These are phyloP conservation scores for Cystoderma amianthinum DNA, from an alignment of 768 basidiomycete genomes.

Conservation along the genomic window DNA sequence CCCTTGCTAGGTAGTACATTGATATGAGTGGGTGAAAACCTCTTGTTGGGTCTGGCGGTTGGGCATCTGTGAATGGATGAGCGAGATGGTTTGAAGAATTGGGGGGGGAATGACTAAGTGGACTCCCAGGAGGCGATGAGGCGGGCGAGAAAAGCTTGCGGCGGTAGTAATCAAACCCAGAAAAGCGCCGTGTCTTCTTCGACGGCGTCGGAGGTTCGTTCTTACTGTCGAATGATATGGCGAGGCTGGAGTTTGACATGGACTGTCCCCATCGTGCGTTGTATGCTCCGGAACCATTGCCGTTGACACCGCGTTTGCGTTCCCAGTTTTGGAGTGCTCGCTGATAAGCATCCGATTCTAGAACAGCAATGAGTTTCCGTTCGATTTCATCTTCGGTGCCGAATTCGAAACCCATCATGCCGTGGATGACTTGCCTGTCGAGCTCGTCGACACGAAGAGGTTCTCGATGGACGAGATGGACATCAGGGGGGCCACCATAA, in stretches of 20 bases:
- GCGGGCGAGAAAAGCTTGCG: slow-evolving; percentile 78
- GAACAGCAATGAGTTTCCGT: slow-evolving; percentile 58
- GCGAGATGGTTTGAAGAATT: slow-evolving; percentile 52
- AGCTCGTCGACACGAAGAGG: slow-evolving; percentile 87
- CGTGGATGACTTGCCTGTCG: slow-evolving; percentile 76
- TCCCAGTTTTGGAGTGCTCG: slow-evolving; percentile 78
- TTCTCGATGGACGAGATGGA: slow-evolving; percentile 83
- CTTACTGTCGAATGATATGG: slow-evolving; percentile 54
- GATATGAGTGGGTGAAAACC: slow-evolving; percentile 95
- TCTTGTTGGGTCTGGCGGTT: slow-evolving; percentile 73
- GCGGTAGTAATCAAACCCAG: slow-evolving; percentile 91
- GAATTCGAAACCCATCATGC: slow-evolving; percentile 97
- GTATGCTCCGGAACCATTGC: slow-evolving; percentile 24
- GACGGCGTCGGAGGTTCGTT: slow-evolving; percentile 33
- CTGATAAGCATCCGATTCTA: slow-evolving; percentile 73
- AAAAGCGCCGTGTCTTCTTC: slow-evolving; percentile 81
- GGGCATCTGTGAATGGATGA: slow-evolving; percentile 36
- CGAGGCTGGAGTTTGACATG: slow-evolving; percentile 63
- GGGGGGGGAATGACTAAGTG: slow-evolving; percentile 47
- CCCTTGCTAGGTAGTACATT: slow-evolving; percentile 93
- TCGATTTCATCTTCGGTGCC: slow-evolving; percentile 86
- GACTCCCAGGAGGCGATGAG: slow-evolving; percentile 33
- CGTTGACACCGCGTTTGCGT: slow-evolving; percentile 40
- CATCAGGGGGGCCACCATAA: slow-evolving; percentile 70
- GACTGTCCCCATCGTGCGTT: slow-evolving; percentile 45